These are phyloP conservation scores for Rhizoctonia solani DNA, from an alignment of 1,284 basidiomycete species.

Conservation along the genomic window DNA sequence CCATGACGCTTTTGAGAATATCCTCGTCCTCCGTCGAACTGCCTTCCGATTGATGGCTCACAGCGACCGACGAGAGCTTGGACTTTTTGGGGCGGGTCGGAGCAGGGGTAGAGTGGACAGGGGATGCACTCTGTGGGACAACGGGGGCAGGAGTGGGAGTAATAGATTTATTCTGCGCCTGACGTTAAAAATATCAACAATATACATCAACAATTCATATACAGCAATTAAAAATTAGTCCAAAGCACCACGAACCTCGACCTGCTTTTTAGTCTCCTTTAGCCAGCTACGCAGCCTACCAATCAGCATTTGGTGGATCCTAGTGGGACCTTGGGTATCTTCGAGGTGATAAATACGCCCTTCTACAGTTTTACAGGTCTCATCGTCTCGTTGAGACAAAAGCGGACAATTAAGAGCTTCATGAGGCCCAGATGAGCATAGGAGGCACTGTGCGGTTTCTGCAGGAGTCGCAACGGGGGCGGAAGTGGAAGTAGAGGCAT, in stretches of 20 bases:
- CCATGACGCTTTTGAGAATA: constrained; percentile 23
- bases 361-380: neutral
- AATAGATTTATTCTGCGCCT: neutral
- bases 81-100: constrained; percentile 9
- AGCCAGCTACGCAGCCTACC: neutral
- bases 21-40: constrained; percentile 20
- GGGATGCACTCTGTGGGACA: too few species aligned
- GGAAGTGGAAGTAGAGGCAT: neutral
- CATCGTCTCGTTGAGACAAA: neutral
- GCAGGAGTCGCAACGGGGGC: neutral
- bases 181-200: constrained; percentile 8
- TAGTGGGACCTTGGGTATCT: constrained; percentile 6
- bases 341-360: neutral
- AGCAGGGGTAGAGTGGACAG: neutral
- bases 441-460: neutral
- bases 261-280: constrained; percentile 12
- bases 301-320: constrained; percentile 1
- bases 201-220: constrained; percentile 10
- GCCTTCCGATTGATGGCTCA: constrained; percentile 9
- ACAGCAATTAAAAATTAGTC: constrained; percentile 9
- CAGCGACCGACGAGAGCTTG: constrained; percentile 10
- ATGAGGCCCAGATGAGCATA: neutral
- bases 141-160: too few species aligned
- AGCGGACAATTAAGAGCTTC: neutral
- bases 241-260: constrained; percentile 28